phyloP scores from a whole-genome alignment of 768 basidiomycete genomes.

The Boletellus ananiceps region DNA sequence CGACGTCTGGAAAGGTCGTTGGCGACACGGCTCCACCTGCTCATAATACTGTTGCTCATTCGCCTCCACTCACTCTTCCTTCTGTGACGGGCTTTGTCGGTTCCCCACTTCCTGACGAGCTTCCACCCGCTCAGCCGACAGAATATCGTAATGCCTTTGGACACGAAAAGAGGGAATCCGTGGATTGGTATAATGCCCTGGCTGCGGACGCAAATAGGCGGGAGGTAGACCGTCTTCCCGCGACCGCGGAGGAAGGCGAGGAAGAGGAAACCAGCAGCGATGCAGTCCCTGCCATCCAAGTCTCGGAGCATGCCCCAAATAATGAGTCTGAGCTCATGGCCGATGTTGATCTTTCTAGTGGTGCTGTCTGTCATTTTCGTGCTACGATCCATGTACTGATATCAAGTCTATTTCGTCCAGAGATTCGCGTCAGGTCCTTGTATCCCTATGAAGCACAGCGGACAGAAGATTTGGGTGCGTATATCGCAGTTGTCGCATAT shows the following conservation, averaged over 20 bases:
- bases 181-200: slow-evolving; percentile 88
- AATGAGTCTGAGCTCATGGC: slow-evolving; percentile 49
- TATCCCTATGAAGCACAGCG: slow-evolving; percentile 86
- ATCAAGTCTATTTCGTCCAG: slow-evolving; percentile 35
- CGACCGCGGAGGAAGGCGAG: slow-evolving; percentile 60
- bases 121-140: slow-evolving; percentile 11
- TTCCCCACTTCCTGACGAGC: slow-evolving; percentile 18
- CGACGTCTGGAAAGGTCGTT: slow-evolving; percentile 70
- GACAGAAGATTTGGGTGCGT: slow-evolving; percentile 81
- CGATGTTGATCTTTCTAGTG: slow-evolving; percentile 64
- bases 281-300: slow-evolving; percentile 52
- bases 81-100: slow-evolving; percentile 4
- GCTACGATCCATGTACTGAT: slow-evolving; percentile 1
- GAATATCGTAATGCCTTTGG: slow-evolving; percentile 15
- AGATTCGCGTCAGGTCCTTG: slow-evolving; percentile 70
- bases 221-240: slow-evolving; percentile 40
- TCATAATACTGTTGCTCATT: slow-evolving; percentile 49
- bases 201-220: slow-evolving; percentile 61
- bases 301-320: slow-evolving; percentile 44
- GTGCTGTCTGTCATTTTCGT: slow-evolving; percentile 35
- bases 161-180: slow-evolving; percentile 63
- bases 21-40: slow-evolving; percentile 67
- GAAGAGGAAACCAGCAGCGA: slow-evolving; percentile 35
- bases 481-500: not conserved
- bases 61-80: slow-evolving; percentile 25